Evolutionary conservation across 192 early-diverging fungal species (phyloP), one percentile per base, ranked within the genome.

Genomic region (Diversispora epigaea): DNA sequence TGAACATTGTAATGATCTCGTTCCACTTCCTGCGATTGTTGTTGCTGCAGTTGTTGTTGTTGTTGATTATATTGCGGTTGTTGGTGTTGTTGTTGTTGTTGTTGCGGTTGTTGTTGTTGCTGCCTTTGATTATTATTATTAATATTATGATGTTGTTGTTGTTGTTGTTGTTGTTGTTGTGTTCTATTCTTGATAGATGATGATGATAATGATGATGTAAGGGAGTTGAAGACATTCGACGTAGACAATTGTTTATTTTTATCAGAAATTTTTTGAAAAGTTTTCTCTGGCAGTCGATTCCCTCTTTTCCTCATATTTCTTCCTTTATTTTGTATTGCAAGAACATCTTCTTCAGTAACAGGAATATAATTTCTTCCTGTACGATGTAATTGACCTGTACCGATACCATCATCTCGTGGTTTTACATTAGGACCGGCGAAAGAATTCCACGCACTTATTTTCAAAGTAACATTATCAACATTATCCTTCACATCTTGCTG

Each of bases 311-410:
- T 11, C 15, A 12, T 17, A 17, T 52, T 44, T 40, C 56, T 71
- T 19, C 69, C 69, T 40, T 71, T 71, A 8, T 46, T 15, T 57
- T 71, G 69, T 46, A 71, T 71, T 9, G 39, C 54, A 41, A 71
- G 32, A 15, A 71, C 69, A n/a, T 12, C 19, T 5, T 7, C 15
- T 12, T 71, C 69, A 57, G 17, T 25, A 14, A 71, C 69, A 25
- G 69, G 69, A n/a, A 40, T 71, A 11, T 57, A 71, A 55, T 71
- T 71, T 71, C 10, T 52, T 40, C 69, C 69, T 14, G 7, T 9
- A 55, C 69, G 69, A 10, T 71, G 69, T 12, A 71, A 15, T 52
- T 71, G 47, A 56, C 69, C 69, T 7, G 50, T 40, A 21, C 69
- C 69, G 8, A 71, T 15, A 43, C 69, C 69, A 68, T 50, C 66